phyloP scores from a whole-genome alignment of 805 yeast species.

The Kodamaea sagamina region DNA sequence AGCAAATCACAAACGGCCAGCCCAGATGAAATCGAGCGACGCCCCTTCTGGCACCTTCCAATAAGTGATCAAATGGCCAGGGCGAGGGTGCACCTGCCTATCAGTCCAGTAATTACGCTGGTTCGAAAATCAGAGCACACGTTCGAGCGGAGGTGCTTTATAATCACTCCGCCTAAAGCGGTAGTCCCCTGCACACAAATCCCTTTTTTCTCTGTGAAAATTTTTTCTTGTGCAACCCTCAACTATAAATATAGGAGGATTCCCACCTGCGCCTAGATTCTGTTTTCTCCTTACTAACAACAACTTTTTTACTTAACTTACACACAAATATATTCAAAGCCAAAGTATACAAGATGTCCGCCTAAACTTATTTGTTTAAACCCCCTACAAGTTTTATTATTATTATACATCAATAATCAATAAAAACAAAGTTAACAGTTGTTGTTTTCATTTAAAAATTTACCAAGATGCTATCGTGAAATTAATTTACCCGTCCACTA shows the following conservation, averaged over 20 bases:
- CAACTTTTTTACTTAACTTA: constrained; percentile 6
- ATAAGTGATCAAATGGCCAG: too few species aligned
- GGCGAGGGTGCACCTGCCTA: too few species aligned
- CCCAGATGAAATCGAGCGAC: too few species aligned
- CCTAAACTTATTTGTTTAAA: constrained; percentile 10
- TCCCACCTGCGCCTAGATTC: constrained; percentile 7
- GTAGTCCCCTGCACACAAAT: constrained; percentile 1
- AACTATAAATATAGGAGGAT: constrained; percentile 14
- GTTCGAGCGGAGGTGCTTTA: background rate
- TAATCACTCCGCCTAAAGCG: background rate
- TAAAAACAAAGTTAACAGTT: constrained; percentile 9
- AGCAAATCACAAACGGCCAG: background rate
- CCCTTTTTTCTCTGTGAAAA: constrained; percentile 5
- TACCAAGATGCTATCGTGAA: constrained; percentile 12
- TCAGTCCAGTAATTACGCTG: background rate
- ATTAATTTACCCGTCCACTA: constrained; percentile 11
- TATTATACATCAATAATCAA: constrained; percentile 7
- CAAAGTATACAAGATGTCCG: constrained; percentile 12
- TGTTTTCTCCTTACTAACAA: constrained; percentile 14
- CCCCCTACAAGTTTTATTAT: constrained; percentile 7
- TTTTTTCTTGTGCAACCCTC: constrained; percentile 8
- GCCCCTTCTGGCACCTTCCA: too few species aligned
- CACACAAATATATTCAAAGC: constrained; percentile 7
- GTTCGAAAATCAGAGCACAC: background rate
- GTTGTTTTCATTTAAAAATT: constrained; percentile 8